These are phyloP conservation scores for Ascocoryne sarcoides DNA, from an alignment of 2,329 filamentous ascomycete genomes.

Conservation along the genomic window DNA sequence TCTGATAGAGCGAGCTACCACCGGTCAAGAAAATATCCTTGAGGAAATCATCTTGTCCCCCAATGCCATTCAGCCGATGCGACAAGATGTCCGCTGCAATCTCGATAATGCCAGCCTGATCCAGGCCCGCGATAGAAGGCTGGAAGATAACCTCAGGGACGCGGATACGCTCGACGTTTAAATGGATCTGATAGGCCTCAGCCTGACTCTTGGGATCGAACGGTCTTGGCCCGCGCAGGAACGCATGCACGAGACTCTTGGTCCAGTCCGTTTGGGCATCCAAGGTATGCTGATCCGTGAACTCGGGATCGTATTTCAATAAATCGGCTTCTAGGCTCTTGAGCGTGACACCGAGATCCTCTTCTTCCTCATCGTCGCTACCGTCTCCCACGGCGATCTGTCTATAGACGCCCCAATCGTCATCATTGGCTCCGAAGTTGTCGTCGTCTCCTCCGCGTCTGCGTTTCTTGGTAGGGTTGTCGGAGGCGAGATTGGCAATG, in stretches of 20 bases:
- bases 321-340: slow-evolving; percentile 76
- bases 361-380: slow-evolving; percentile 85
- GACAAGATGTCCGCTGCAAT: slow-evolving; percentile 84
- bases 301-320: slow-evolving; percentile 75
- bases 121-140: slow-evolving; percentile 80
- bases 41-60: slow-evolving; percentile 59
- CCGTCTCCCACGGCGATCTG: slow-evolving; percentile 78
- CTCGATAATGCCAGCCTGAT: slow-evolving; percentile 89
- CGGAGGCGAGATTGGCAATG: slow-evolving; percentile 89
- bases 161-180: slow-evolving; percentile 93
- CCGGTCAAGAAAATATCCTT: slow-evolving; percentile 89
- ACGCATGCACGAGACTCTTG: slow-evolving; percentile 82
- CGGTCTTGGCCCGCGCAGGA: slow-evolving; percentile 77
- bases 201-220: slow-evolving; percentile 73
- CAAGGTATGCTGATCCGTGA: slow-evolving; percentile 85
- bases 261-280: slow-evolving; percentile 95
- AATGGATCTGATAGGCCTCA: slow-evolving; percentile 79
- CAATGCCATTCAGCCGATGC: slow-evolving; percentile 58
- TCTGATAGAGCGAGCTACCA: slow-evolving; percentile 79
- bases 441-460: slow-evolving; percentile 86
- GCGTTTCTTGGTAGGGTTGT: slow-evolving; percentile 76
- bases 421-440: slow-evolving; percentile 92
- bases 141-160: slow-evolving; percentile 92
- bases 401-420: slow-evolving; percentile 96
- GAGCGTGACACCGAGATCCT: slow-evolving; percentile 67